Base-by-base conservation (phyloP, 2,329 filamentous ascomycete genomes). In the Paraphoma sp. region DNA sequence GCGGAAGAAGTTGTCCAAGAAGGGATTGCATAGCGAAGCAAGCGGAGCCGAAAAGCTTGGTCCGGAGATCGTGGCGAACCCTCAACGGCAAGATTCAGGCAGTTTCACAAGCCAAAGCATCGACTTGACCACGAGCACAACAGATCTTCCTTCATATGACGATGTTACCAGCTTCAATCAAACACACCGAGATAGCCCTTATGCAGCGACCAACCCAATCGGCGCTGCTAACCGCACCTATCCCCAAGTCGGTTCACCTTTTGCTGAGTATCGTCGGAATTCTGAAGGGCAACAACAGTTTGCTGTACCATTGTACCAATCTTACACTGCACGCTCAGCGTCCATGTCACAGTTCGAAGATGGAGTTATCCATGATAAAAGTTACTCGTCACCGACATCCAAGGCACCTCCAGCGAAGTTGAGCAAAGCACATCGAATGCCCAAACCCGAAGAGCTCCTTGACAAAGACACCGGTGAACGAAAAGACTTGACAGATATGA, bases 401-500 rank as follows among this genome's bases (percentile, higher is more conserved):
- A 68, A 52, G 56, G 41, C 62, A 29, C 55, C 54, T 7, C 59
- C 64, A 23, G 55, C 62, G 14, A 70, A 62, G 42, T 36, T 70
- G 31, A 70, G 58, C 55, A 70, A 70, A 46, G 58, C 62, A 45
- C 65, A 64, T 51, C 60, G 62, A 18, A 60, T 61, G 12, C 57
- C 64, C 11, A 51, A 56, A 12, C 60, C 54, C 43, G 65, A 68
- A 45, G 67, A 70, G 16, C 45, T 68, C 28, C 65, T 73, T 18
- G 70, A 73, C 23, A 71, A 71, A 48, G 67, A 73, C 31, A 73
- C 70, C 3, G 70, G 70, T 44, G 70, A 73, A 55, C 60, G 69
- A 29, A 70, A 71, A 46, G 70, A 73, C 16, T 40, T 73, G 14
- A 73, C 70, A 14, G 70, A 73, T 14, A 73, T 73, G 70, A 70